Conservation (phyloP, 140 eudicot species). For the Cichorium intybus region DNA sequence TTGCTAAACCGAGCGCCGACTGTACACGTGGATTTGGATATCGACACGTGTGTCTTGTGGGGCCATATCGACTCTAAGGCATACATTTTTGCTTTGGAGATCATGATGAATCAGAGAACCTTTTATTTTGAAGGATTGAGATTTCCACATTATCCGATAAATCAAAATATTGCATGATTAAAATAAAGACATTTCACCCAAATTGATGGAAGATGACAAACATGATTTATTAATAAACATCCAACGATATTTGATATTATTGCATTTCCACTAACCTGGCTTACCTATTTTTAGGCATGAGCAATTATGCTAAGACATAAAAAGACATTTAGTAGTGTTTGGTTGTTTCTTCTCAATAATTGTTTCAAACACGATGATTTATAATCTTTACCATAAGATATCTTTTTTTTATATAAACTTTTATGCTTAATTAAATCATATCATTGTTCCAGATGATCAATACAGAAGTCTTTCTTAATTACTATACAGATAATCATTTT, state of each 20-base stretch:
- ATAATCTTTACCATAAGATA: too few relatives aligned
- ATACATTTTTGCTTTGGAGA: slow-evolving; percentile 22
- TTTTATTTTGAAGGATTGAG: background rate
- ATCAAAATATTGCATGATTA: too few relatives aligned
- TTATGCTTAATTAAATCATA: too few relatives aligned
- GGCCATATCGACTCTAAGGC: background rate
- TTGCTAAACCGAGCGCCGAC: slow-evolving; percentile 29
- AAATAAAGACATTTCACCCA: too few relatives aligned
- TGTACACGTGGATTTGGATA: slow-evolving; percentile 16
- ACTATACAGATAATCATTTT: too few relatives aligned
- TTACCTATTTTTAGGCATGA: background rate
- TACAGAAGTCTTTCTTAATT: too few relatives aligned
- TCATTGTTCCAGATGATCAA: background rate
- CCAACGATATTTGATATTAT: too few relatives aligned
- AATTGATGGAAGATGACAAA: too few relatives aligned
- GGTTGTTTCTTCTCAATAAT: background rate
- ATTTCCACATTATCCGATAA: too few relatives aligned
- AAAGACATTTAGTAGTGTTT: background rate
- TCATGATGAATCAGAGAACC: background rate
- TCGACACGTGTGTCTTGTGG: slow-evolving; percentile 25
- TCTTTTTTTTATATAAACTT: too few relatives aligned
- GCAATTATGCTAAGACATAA: background rate
- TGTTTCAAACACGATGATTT: background rate
- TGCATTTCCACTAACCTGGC: background rate
- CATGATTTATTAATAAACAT: too few relatives aligned